Evolutionary conservation across 768 basidiomycete species (phyloP), one percentile per base, ranked within the genome.

Genomic region (Macrolepiota albuminosa): DNA sequence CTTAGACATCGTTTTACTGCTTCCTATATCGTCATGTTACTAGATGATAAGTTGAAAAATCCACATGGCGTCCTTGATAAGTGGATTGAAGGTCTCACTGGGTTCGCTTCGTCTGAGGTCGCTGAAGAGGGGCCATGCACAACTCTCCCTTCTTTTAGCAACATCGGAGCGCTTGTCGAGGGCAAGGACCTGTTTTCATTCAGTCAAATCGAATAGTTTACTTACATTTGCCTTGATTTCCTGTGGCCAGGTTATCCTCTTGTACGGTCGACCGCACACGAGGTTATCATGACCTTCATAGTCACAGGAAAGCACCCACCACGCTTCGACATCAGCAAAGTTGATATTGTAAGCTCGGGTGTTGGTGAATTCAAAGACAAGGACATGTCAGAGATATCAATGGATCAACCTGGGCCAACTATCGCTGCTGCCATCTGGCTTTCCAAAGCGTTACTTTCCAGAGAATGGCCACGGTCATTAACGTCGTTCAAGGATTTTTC

Each of bases 401-500:
- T 51, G 39, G 57, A 58, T 11, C 57, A 58, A 24, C 49, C 57
- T 2, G 47, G 34, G 6, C 49, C 57, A 10, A 40, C 31, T 21
- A 50, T 58, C 9, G 57, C 57, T 18, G 49, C 48, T 29, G 49
- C 57, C 14, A 26, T 58, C 14, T 58, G 57, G 57, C 39, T 58
- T 11, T 58, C 57, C 13, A 29, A 43, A 9, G 16, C 14, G 21
- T 54, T 26, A 16, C 1, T 5, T 54, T 29, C 9, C 31, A 29
- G 31, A 54, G 54, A 24, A 33, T 21, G 43, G 10, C 54, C 54
- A 7, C 29, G 57, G 13, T 58, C 57, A 29, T 50, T 57, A 10
- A 57, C 34, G 6, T 40, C 36, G 1, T 57, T 57, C 18, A n/a
- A 57, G 10, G 8, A 33, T 11, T 57, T 57, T 34, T 57, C 37